Percentiles rank a stretch among this genome's conserved stretches.
These are phyloP conservation scores for Globisporangium spiculum DNA, from an alignment of 352 stramenopile species.

Conservation along the genomic window DNA sequence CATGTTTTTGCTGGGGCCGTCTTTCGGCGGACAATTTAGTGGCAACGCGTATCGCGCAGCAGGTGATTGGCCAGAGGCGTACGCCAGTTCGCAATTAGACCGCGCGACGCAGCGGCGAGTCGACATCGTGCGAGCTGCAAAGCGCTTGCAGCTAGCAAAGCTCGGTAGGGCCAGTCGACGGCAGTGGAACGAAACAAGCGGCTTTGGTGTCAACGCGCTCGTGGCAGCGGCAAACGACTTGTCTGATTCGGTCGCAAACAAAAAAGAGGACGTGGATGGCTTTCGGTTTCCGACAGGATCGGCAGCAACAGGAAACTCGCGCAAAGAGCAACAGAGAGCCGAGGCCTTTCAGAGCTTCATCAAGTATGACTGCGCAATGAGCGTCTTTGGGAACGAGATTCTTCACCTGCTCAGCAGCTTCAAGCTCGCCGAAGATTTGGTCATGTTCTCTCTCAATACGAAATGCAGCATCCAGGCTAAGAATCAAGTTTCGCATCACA, in stretches of 20 bases:
- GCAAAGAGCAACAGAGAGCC: conserved; percentile 37
- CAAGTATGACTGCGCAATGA: conserved; percentile 57
- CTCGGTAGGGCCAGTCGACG: conserved; percentile 42
- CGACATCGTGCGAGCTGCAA: conserved; percentile 42
- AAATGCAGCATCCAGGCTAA: conserved; percentile 31
- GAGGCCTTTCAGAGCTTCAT: conserved; percentile 54
- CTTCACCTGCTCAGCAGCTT: conserved; percentile 52
- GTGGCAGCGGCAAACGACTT: conserved; percentile 7
- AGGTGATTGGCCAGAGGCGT: conserved; percentile 67
- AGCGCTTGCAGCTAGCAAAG: conserved; percentile 46
- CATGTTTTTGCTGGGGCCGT: conserved; percentile 69
- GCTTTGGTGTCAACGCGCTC: conserved; percentile 15
- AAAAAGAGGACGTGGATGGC: conserved; percentile 47
- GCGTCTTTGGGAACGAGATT: conserved; percentile 60
- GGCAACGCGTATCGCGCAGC: conserved; percentile 62
- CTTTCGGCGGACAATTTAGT: conserved; percentile 59
- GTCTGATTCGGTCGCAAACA: conserved; percentile 30
- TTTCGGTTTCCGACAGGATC: conserved; percentile 24
- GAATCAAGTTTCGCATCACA: conserved; percentile 21
- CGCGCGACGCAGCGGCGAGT: conserved; percentile 54
- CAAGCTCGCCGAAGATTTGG: conserved; percentile 48
- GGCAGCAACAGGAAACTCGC: conserved; percentile 11
- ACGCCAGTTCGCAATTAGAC: conserved; percentile 55
- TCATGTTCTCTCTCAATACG: conserved; percentile 68
- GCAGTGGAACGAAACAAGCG: conserved; percentile 34